Base-by-base conservation (phyloP, 2,329 filamentous ascomycete genomes). In the Trichoderma polysporum region DNA sequence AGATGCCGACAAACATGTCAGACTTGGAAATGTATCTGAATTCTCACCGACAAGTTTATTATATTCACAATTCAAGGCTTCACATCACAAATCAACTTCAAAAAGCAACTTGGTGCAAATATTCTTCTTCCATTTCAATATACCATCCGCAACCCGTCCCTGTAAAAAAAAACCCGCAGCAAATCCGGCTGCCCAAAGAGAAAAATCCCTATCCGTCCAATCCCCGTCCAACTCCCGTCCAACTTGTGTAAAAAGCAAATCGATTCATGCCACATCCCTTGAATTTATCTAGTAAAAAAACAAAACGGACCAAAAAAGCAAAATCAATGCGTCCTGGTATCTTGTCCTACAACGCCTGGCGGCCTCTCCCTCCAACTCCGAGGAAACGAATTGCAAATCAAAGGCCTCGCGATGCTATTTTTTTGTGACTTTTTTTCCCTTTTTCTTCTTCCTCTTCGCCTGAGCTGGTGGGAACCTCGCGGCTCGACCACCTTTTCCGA, bases 271-370 rank as follows among this genome's bases (percentile, higher is more conserved):
- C 33, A 25, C 17, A 22, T 39, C 22, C 22, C 19, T n/a, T 35
- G 13, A 45, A 31, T 52, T 17, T 15, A 52, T 31, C 15, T 17
- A 19, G 10, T 9, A 31, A 31, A 31, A 31, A 39, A 54, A 33
- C 10, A 45, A 41, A 31, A 49, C 6, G 35, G 31, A 35, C 29
- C 22, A 5, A 25, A 68, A 68, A 58, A 65, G 10, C 25, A 63
- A 63, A 63, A 47, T n/a, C 37, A 66, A 52, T 47, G 61, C 52
- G 31, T 52, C 56, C 31, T 62, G 65, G 65, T 67, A 67, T 67
- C 65, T 67, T 53, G 45, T 19, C 22, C 27, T 45, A 5, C 31
- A 64, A 64, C 60, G 60, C 60, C 60, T 54, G 25, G 31, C 15
- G 25, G 17, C 31, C 33, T 45, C 35, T 41, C 17, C 54, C n/a